These are phyloP conservation scores for Penstemon newberryi DNA, from an alignment of 257 asterid genomes.

Conservation along the genomic window DNA sequence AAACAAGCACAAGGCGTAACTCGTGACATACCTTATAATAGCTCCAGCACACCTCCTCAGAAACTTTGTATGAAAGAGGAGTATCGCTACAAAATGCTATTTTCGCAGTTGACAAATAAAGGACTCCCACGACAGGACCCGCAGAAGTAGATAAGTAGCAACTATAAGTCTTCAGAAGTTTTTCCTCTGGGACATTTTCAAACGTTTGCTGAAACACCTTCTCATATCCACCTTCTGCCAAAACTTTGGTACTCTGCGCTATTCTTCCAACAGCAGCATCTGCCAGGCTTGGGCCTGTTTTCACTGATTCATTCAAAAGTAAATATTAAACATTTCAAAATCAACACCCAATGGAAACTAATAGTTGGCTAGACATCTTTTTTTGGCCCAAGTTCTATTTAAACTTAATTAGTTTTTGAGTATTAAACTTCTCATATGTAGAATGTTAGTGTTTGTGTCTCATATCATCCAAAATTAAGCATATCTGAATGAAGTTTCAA, in stretches of 20 bases:
- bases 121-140: slow-evolving; percentile 86
- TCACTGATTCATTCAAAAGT: slow-evolving; percentile 51
- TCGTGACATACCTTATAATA: slow-evolving; percentile 72
- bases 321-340: not conserved
- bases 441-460: not conserved
- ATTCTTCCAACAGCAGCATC: slow-evolving; percentile 94
- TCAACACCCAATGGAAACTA: not conserved
- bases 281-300: slow-evolving; percentile 83
- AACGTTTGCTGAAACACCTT: slow-evolving; percentile 81
- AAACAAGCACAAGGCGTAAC: not conserved
- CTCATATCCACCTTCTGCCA: slow-evolving; percentile 97
- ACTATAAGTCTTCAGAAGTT: slow-evolving; percentile 68
- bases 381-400: not conserved
- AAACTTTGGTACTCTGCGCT: slow-evolving; percentile 80
- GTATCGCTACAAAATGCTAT: slow-evolving; percentile 88
- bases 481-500: no score
- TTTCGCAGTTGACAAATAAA: slow-evolving; percentile 77
- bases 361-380: not conserved
- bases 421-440: not conserved
- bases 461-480: not conserved
- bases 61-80: slow-evolving; percentile 76
- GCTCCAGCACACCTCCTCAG: slow-evolving; percentile 71
- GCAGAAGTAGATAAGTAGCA: slow-evolving; percentile 95
- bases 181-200: slow-evolving; percentile 72
- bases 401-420: not conserved